Evolutionary conservation across 169 alveolate genomes (phyloP), one percentile per base, ranked within the genome.

Genomic region (Cryptosporidium ubiquitum): DNA sequence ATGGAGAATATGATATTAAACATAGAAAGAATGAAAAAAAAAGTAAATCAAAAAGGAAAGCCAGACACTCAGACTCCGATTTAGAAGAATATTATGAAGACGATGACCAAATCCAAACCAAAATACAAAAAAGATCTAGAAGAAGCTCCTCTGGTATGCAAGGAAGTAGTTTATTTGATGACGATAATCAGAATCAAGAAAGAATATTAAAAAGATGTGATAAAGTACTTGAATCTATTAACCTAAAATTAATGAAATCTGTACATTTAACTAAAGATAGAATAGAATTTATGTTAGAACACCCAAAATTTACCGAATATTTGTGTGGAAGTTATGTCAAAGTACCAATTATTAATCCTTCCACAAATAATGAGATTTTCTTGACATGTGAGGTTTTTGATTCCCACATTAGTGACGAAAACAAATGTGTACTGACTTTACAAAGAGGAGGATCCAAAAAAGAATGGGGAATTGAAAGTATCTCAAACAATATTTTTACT

Each of bases 381-480:
- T 18, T 79, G 29, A 79, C 47, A 29, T 79, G 89, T 23, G 89
- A 79, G 39, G 64, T 79, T 26, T 79, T 20, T 40, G 89, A 79
- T 49, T 37, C 75, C 3, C 64, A 79, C 20, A 26, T 79, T 16
- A 47, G 23, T 39, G 68, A 79, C 9, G 49, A 79, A 18, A 44
- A 64, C 14, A 51, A 64, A 23, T 79, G 89, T 49, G 58, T 64
- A 26, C 37, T 79, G 16, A 79, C 64, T 44, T 64, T 79, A 39
- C 89, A 64, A 6, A 79, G 89, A 64, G 89, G 89, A 58, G 89
- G 89, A 60, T 61, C 75, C 3, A 64, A 79, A n/a, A 79, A 79
- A 44, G 89, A 79, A 0, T 79, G 89, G 89, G 66, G 37, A 12
- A 61, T 79, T 61, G 55, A 40, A 14, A 79, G 89, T 40, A 61